Percentiles rank a stretch among this genome's conserved stretches.
phyloP scores from a whole-genome alignment of 352 stramenopile species.

The Phytophthora litchii region DNA sequence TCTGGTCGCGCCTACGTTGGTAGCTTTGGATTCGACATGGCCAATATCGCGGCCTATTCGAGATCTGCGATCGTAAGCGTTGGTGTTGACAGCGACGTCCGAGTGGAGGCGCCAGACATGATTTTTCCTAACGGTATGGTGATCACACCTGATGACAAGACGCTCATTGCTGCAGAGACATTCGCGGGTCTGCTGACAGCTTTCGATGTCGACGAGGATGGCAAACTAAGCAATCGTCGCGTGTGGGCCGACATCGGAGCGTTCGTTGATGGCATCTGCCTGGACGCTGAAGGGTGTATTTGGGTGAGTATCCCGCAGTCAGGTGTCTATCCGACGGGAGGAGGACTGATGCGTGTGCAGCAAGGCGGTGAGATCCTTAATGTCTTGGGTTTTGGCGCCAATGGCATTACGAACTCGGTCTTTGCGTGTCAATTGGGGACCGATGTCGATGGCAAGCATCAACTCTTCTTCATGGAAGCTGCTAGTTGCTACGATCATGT shows the following conservation, averaged over 20 bases:
- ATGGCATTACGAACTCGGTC: conserved; percentile 51
- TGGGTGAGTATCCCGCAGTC: conserved; percentile 56
- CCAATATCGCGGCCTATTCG: conserved; percentile 25
- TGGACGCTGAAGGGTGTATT: conserved; percentile 72
- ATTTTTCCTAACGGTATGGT: conserved; percentile 70
- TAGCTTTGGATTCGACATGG: conserved; percentile 65
- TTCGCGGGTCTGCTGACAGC: conserved; percentile 52
- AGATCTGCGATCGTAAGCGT: conserved; percentile 62
- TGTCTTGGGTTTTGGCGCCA: conserved; percentile 56
- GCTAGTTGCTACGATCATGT: conserved; percentile 38
- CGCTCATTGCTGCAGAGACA: conserved; percentile 66
- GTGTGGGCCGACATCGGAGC: conserved; percentile 59
- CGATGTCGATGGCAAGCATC: conserved; percentile 46
- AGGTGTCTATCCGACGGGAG: conserved; percentile 47
- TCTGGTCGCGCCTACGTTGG: conserved; percentile 51
- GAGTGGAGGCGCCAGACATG: conserved; percentile 54
- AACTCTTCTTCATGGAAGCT: conserved; percentile 62
- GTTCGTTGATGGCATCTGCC: conserved; percentile 56
- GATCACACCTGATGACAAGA: conserved; percentile 71
- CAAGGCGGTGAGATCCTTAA: conserved; percentile 55
- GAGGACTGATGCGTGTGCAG: conserved; percentile 50
- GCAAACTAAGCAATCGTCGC: conserved; percentile 50
- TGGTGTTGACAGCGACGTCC: conserved; percentile 36
- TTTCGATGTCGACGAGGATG: conserved; percentile 54
- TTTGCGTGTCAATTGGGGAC: conserved; percentile 64